Evolutionary conservation across 1,139 yeast species (phyloP).

Genomic region (Sugiyamaella xylanicola): DNA sequence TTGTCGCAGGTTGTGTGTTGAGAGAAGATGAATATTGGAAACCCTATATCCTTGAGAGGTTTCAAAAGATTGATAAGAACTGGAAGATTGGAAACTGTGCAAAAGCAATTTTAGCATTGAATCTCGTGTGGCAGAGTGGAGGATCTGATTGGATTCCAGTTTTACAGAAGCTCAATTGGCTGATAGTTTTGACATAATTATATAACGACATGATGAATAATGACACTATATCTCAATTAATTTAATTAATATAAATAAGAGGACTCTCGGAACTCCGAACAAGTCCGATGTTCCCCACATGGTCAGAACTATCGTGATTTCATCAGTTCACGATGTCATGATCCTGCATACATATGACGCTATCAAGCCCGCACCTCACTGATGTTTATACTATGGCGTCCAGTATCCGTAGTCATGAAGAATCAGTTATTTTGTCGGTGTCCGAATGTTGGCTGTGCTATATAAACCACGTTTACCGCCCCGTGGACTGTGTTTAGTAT

Average conservation of each 20-base stretch:
- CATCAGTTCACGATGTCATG: not conserved
- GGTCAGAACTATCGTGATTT: not conserved
- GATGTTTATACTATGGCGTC: not conserved
- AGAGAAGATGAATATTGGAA: slow-evolving; percentile 5
- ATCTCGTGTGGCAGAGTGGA: slow-evolving; percentile 14
- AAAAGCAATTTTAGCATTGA: slow-evolving; percentile 16
- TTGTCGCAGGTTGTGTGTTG: slow-evolving; percentile 21
- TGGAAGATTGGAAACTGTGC: slow-evolving; percentile 23
- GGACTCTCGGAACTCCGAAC: not conserved
- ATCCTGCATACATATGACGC: not conserved
- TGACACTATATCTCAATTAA: not conserved
- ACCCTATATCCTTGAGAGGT: slow-evolving; percentile 11
- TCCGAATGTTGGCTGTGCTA: too few relatives aligned
- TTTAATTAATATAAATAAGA: too few relatives aligned
- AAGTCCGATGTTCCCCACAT: not conserved
- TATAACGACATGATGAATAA: slow-evolving; percentile 11
- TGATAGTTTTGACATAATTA: slow-evolving; percentile 14
- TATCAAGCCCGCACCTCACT: not conserved
- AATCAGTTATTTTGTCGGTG: not conserved
- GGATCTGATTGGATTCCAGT: slow-evolving; percentile 17
- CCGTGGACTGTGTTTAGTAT: too few relatives aligned
- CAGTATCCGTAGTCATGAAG: too few relatives aligned
- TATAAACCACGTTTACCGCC: too few relatives aligned
- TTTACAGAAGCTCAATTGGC: slow-evolving; percentile 16
- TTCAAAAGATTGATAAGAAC: slow-evolving; percentile 13